These are phyloP conservation scores for Aleurites moluccanus DNA, from an alignment of 441 rosid species.

Conservation along the genomic window DNA sequence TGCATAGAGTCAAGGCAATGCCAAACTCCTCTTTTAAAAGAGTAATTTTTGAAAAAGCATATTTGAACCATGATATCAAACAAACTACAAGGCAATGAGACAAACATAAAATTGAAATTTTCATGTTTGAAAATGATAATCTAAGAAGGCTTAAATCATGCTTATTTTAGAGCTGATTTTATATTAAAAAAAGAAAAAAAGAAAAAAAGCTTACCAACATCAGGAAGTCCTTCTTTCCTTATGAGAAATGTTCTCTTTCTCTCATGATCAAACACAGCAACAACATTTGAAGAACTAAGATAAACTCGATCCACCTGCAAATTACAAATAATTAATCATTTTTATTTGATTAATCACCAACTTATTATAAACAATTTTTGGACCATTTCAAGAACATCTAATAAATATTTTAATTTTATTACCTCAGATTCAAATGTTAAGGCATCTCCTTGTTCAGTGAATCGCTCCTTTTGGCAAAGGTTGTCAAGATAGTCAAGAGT, in stretches of 20 bases:
- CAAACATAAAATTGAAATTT: too few species aligned
- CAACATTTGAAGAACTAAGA: constrained; percentile 52
- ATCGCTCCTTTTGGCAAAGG: constrained; percentile 71
- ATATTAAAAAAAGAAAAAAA: not conserved
- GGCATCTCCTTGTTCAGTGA: constrained; percentile 96
- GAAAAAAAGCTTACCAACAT: constrained; percentile 55
- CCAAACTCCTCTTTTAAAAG: too few species aligned
- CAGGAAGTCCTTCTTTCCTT: constrained; percentile 82
- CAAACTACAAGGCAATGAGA: too few species aligned
- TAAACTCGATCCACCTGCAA: constrained; percentile 82
- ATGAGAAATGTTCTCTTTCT: constrained; percentile 65
- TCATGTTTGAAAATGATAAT: too few species aligned
- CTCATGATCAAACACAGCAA: constrained; percentile 81
- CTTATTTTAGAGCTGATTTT: too few species aligned
- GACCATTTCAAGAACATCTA: too few species aligned
- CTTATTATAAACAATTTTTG: too few species aligned
- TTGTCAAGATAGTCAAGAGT: constrained; percentile 94
- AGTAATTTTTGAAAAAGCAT: too few species aligned
- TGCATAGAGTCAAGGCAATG: too few species aligned
- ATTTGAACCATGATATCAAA: too few species aligned
- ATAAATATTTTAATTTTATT: not conserved
- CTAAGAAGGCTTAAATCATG: too few species aligned
- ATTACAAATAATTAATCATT: not conserved
- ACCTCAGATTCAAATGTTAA: constrained; percentile 95
- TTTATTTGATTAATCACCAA: too few species aligned